Evolutionary conservation across 169 alveolate species (phyloP), one percentile per base, ranked within the genome.

Genomic region (Babesia sp.): DNA sequence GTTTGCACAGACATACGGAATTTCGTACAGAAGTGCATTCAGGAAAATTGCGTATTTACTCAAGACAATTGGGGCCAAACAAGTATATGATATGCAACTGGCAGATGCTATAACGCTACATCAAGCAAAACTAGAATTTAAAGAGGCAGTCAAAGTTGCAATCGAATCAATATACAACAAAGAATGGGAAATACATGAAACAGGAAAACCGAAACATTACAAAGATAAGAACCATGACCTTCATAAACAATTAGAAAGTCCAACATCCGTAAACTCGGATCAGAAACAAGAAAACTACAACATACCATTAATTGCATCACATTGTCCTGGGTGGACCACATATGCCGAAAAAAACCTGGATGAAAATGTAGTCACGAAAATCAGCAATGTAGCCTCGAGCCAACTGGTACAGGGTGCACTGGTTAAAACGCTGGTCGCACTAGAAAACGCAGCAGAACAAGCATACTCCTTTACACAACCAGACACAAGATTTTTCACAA

Each of bases 291-390:
- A n/a, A n/a, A n/a, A n/a, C n/a, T n/a, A 11, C 50, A 48, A 24
- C 39, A 8, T 39, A 29, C 87, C 87, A 0, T 70, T 79, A 9
- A 79, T 70, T 14, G 48, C 80, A 9, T 37, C 71, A 18, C 97
- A 95, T 74, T 95, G 98, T 59, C 98, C 98, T 4, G 98, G 98
- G 0, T 95, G 98, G 98, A 86, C 93, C 3, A 90, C 94, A 57
- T 95, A 95, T 86, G 96, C 98, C 4, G 98, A 95, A 80, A 95
- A 95, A 71, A 92, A 84, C 22, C 87, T 93, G 20, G 95, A 92
- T 24, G 91, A 81, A 42, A 75, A 73, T 20, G 84, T 91, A 12
- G 86, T 94, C 33, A 83, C 91, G 14, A 69, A 85, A 64, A 91
- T 95, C 93, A 93, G 97, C 67, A 85, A 77, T 57, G 90, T 93